A percentile compares a stretch with the other conserved stretches of the same genome.
phyloP scores from a whole-genome alignment of 257 asterid genomes.

The Fraxinus excelsior region DNA sequence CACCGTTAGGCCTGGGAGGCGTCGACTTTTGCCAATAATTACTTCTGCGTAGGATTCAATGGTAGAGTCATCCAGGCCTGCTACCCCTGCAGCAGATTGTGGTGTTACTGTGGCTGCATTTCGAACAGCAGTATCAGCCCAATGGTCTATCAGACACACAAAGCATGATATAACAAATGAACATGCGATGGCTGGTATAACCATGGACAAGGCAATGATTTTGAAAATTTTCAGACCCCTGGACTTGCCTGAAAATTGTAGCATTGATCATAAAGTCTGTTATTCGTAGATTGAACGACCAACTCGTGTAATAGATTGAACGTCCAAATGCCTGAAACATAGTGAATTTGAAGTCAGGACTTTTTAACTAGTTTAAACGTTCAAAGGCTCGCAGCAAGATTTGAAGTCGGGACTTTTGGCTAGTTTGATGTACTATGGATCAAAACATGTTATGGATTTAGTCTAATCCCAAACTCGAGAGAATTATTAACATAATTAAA shows the following conservation, averaged over 20 bases:
- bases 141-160: slow-evolving; percentile 28
- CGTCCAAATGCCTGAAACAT: neutral
- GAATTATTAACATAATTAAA: too few species aligned
- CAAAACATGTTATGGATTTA: too few species aligned
- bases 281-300: neutral
- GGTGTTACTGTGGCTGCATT: slow-evolving; percentile 20
- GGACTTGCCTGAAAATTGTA: slow-evolving; percentile 29
- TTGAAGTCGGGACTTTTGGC: too few species aligned
- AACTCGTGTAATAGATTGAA: neutral
- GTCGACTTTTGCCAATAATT: slow-evolving; percentile 65
- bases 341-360: too few species aligned
- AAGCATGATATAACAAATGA: slow-evolving; percentile 40
- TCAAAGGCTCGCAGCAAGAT: too few species aligned
- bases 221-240: slow-evolving; percentile 35
- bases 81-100: slow-evolving; percentile 5
- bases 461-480: too few species aligned
- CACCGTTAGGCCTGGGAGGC: slow-evolving; percentile 64
- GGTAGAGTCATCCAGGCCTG: slow-evolving; percentile 63
- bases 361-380: too few species aligned
- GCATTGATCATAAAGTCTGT: neutral
- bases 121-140: slow-evolving; percentile 1
- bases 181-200: slow-evolving; percentile 41
- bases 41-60: slow-evolving; percentile 68
- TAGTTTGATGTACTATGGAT: too few species aligned
- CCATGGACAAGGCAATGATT: slow-evolving; percentile 41